Percentiles rank a stretch among this genome's conserved stretches.
Evolutionary conservation across 164 flowering plant genomes (phyloP).

Genomic region (Aristolochia contorta): DNA sequence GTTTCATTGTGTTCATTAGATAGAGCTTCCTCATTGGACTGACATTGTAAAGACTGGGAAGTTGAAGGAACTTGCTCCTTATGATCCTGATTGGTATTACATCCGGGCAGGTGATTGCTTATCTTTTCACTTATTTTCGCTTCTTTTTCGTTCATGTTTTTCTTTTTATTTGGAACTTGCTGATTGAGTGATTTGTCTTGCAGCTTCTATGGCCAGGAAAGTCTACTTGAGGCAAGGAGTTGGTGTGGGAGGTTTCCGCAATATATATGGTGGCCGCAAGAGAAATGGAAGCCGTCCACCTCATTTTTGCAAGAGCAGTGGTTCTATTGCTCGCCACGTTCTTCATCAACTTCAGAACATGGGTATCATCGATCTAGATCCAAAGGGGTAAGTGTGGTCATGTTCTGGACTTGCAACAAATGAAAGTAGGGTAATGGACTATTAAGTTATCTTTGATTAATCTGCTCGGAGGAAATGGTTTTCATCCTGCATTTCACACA

Average conservation of each 20-base stretch:
- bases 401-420: not conserved
- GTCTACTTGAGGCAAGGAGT: slow-evolving; percentile 78
- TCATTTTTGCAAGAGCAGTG: slow-evolving; percentile 90
- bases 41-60: slow-evolving; percentile 83
- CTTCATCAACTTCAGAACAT: slow-evolving; percentile 68
- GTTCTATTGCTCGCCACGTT: slow-evolving; percentile 74
- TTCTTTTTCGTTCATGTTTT: not conserved
- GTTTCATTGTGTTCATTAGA: slow-evolving; percentile 22
- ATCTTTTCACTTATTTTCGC: not conserved
- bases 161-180: not conserved
- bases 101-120: slow-evolving; percentile 59
- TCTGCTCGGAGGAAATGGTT: not conserved
- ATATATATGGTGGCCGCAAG: slow-evolving; percentile 92
- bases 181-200: not conserved
- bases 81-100: slow-evolving; percentile 89
- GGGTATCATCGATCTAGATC: slow-evolving; percentile 59
- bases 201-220: slow-evolving; percentile 70
- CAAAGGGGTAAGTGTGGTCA: slow-evolving; percentile 54
- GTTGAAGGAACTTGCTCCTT: slow-evolving; percentile 85
- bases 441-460: not conserved
- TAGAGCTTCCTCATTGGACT: slow-evolving; percentile 85
- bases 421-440: not conserved
- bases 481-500: not conserved
- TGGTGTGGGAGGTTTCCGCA: slow-evolving; percentile 79
- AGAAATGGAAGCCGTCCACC: slow-evolving; percentile 89